phyloP scores from a whole-genome alignment of 164 flowering plant species.

The Magnolia kwangsiensis region DNA sequence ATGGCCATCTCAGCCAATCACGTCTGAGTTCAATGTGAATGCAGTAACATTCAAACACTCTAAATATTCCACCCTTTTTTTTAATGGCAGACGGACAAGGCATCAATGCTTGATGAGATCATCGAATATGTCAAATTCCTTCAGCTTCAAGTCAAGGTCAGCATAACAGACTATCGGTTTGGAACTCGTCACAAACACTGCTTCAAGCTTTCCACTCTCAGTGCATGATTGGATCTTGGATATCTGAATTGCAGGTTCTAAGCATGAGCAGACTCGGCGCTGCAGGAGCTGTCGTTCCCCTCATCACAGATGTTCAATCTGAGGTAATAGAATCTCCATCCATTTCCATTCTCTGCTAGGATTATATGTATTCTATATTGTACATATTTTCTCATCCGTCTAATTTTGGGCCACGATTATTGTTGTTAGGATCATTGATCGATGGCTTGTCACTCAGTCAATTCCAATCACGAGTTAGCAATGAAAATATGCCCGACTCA shows the following conservation, averaged over 20 bases:
- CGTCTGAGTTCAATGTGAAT: neutral
- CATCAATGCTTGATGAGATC: slow-evolving; percentile 43
- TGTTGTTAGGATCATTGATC: too few species aligned
- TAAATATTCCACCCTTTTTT: neutral
- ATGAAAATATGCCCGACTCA: too few species aligned
- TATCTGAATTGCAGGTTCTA: slow-evolving; percentile 28
- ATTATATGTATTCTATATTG: too few species aligned
- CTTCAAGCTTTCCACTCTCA: neutral
- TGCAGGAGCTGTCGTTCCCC: slow-evolving; percentile 45
- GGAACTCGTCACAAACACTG: neutral
- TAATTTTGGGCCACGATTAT: too few species aligned
- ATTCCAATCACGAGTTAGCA: too few species aligned
- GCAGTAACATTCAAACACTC: neutral
- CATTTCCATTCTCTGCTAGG: neutral
- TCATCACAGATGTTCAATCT: slow-evolving; percentile 36
- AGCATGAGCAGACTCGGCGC: slow-evolving; percentile 55
- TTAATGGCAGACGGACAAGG: slow-evolving; percentile 33
- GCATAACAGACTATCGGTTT: neutral
- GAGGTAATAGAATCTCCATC: slow-evolving; percentile 20
- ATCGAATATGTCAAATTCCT: slow-evolving; percentile 42
- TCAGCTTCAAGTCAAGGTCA: slow-evolving; percentile 41
- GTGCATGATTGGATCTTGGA: neutral
- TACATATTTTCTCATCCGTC: too few species aligned
- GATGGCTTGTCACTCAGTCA: too few species aligned
- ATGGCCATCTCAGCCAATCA: neutral